phyloP scores from a whole-genome alignment of 768 basidiomycete species.

The Leccinellum albellum region DNA sequence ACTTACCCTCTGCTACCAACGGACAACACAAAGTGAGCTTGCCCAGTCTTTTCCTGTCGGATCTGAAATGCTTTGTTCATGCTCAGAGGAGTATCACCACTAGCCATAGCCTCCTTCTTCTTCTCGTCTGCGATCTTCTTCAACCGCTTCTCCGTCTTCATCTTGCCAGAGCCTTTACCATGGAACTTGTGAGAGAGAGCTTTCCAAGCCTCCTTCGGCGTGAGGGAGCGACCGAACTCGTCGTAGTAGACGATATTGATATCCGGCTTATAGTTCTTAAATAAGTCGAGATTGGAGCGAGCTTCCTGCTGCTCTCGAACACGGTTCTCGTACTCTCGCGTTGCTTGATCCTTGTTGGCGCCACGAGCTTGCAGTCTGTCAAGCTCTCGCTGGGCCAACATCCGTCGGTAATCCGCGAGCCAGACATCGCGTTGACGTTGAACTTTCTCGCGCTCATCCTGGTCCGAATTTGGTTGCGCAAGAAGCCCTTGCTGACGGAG shows the following conservation, averaged over 20 bases:
- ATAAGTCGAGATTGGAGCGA: slow-evolving; percentile 72
- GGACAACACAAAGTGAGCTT: slow-evolving; percentile 93
- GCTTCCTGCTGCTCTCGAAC: slow-evolving; percentile 89
- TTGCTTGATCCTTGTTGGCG: slow-evolving; percentile 84
- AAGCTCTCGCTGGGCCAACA: slow-evolving; percentile 73
- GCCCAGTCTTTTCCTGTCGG: slow-evolving; percentile 89
- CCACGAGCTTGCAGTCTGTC: slow-evolving; percentile 77
- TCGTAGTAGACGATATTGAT: slow-evolving; percentile 96
- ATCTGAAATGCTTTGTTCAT: slow-evolving; percentile 94
- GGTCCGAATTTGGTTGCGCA: slow-evolving; percentile 58
- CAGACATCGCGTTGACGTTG: slow-evolving; percentile 87
- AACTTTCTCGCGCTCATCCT: slow-evolving; percentile 69
- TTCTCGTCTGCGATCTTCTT: slow-evolving; percentile 98
- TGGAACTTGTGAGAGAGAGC: slow-evolving; percentile 97
- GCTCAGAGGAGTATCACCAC: slow-evolving; percentile 92
- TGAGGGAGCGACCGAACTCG: slow-evolving; percentile 85
- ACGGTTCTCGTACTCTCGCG: slow-evolving; percentile 92
- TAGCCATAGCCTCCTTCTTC: slow-evolving; percentile 90
- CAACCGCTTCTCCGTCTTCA: slow-evolving; percentile 94
- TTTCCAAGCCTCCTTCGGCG: slow-evolving; percentile 98
- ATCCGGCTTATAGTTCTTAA: slow-evolving; percentile 95
- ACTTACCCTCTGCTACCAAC: slow-evolving; percentile 89
- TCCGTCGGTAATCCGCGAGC: slow-evolving; percentile 80
- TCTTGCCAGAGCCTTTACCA: slow-evolving; percentile 93
- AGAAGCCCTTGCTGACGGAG: slow-evolving; percentile 91